Evolutionary conservation across 1,284 basidiomycete species (phyloP).

Genomic region (Pseudozyma sp.): DNA sequence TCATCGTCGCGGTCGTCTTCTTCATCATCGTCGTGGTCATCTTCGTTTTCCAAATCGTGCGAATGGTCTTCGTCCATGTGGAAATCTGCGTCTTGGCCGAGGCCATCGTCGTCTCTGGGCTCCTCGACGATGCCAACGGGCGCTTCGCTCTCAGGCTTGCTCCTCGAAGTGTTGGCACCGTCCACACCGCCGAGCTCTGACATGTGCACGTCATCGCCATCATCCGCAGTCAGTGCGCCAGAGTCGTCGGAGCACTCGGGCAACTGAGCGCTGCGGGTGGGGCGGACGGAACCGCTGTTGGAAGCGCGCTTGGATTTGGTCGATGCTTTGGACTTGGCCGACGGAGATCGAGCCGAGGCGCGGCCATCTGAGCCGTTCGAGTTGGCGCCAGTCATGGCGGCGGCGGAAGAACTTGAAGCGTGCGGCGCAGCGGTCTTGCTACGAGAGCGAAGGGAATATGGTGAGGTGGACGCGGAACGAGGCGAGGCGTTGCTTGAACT

Average conservation of each 20-base stretch:
- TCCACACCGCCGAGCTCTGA: slow-evolving; percentile 17
- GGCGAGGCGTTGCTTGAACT: slow-evolving; percentile 4
- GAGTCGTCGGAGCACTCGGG: slow-evolving; percentile 35
- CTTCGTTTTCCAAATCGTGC: slow-evolving; percentile 14
- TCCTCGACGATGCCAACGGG: slow-evolving; percentile 24
- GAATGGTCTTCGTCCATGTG: slow-evolving; percentile 21
- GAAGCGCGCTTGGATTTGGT: slow-evolving; percentile 28
- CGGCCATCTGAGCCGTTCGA: slow-evolving; percentile 21
- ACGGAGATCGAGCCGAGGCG: slow-evolving; percentile 16
- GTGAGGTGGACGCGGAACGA: slow-evolving; percentile 19
- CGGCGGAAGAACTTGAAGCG: slow-evolving; percentile 7
- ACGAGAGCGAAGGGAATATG: slow-evolving; percentile 37
- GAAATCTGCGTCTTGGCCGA: slow-evolving; percentile 7
- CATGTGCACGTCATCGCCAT: slow-evolving; percentile 34
- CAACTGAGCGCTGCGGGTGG: slow-evolving; percentile 12
- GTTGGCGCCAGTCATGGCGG: slow-evolving; percentile 29
- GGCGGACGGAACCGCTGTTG: slow-evolving; percentile 18
- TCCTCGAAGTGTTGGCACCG: slow-evolving; percentile 4
- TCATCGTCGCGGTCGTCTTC: slow-evolving; percentile 19
- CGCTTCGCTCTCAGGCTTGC: neutral
- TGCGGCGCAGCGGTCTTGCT: slow-evolving; percentile 10
- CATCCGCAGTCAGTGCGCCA: slow-evolving; percentile 5
- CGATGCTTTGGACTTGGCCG: slow-evolving; percentile 19
- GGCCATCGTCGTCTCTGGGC: neutral
- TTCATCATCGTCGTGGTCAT: slow-evolving; percentile 8